Evolutionary conservation across 371 early-diverging fungal species (phyloP), one percentile per base, ranked within the genome.

Genomic region (Zychaea mexicana): DNA sequence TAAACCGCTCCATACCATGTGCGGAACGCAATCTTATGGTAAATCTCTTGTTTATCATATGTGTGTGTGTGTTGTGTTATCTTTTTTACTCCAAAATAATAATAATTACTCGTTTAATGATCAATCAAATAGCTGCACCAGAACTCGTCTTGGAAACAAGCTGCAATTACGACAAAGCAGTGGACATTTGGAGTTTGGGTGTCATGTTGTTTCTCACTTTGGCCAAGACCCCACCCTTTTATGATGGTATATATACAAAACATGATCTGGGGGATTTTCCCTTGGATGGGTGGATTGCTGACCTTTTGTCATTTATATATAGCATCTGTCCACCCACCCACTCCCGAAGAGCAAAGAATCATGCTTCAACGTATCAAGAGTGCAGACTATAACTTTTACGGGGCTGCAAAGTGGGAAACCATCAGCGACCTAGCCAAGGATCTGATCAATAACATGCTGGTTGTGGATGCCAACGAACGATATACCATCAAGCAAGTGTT

Each of bases 121-220:
- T 1, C 30, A 12, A 2, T 17, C 52, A 27, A 5, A 52, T 56
- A 56, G 63, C 24, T 17, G 63, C 47, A 39, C 60, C 60, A 15
- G 60, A 60, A n/a, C 24, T 46, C 6, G 42, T 49, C 12, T 22
- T 19, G 6, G 60, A 26, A 46, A n/a, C n/a, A 9, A 57, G 28
- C 17, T 24, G 30, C 3, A 17, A 17, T 33, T 95, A 95, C 62
- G 93, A 91, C 13, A 88, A 89, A 54, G 88, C 88, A 56, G 92
- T 93, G 45, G 98, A 98, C 74, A 83, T 95, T 8, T 98, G 98
- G 98, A 91, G 92, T 13, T 75, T 96, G 5, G 97, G 96, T 9
- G 94, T 97, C 64, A 91, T 95, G 83, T 26, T 60, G 2, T 60
- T 31, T 30, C 15, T 28, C 5, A 54, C 55, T 8, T 28, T 54